Base-by-base conservation (phyloP, 31 red algal genomes). In the Asparagopsis taxiformis region DNA sequence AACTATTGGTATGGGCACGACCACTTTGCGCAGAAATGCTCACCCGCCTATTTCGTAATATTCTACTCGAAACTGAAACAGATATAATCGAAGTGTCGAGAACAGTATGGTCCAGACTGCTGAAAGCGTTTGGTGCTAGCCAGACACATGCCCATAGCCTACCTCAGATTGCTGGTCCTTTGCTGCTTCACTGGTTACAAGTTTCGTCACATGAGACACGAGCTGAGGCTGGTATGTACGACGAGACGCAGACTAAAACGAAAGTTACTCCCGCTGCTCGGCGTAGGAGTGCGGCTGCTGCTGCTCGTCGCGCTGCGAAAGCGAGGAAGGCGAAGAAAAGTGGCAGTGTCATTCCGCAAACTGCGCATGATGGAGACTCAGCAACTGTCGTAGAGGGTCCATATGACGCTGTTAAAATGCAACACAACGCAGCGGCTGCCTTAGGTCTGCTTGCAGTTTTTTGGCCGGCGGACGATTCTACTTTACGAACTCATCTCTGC, bases 261-360 rank as follows among this genome's bases (percentile, higher is more conserved):
- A 78, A 72, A 41, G 65, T 38, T 20, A 72, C 57, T 39, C 55
- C 77, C 3, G 68, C 70, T 17, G 75, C 77, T 23, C 55, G 62
- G 23, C 69, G 76, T 28, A 51, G 77, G 23, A 75, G 53, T 43
- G 74, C 87, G 15, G 77, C 87, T 9, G 64, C 36, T 0, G 76
- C 76, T 22, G 77, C 87, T 2, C 57, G 87, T 36, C 57, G 87
- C 39, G 87, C 87, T 13, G 87, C 76, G n/a, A 91, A 91, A 55
- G 55, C 77, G 37, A 69, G 63, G 52, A 72, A 59, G 20, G 50
- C 87, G 4, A 70, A 54, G 28, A 66, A 31, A 2, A 49, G 49
- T 28, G 37, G 31, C 29, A 85, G 81, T 38, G 8, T 68, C 5
- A 85, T 85, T 55, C 81, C 81, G 1, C 69, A 66, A 60, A 75